Evolutionary conservation across 2,329 filamentous ascomycete species (phyloP).

Genomic region (Colletotrichum musicola): DNA sequence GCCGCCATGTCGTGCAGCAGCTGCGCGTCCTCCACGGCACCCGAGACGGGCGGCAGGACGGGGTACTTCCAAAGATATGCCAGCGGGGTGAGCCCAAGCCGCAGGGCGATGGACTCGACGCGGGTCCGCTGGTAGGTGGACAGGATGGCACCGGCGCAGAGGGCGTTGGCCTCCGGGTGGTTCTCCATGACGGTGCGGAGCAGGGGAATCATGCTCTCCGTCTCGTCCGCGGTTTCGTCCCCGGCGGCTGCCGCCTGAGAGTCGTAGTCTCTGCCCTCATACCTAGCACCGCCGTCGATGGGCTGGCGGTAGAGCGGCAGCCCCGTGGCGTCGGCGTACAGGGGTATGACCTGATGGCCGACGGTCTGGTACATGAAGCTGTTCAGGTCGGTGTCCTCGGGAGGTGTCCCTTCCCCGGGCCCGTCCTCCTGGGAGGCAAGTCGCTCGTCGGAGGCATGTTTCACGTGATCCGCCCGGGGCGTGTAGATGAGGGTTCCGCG

Average conservation of each 20-base stretch:
- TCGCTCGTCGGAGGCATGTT: background rate
- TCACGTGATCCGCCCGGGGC: constrained; percentile 10
- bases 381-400: constrained; percentile 73
- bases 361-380: constrained; percentile 99
- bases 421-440: background rate
- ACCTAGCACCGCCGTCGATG: constrained; percentile 79
- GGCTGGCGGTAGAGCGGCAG: constrained; percentile 86
- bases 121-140: constrained; percentile 96
- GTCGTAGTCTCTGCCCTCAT: constrained; percentile 79
- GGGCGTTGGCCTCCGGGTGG: constrained; percentile 86
- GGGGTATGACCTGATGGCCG: constrained; percentile 86
- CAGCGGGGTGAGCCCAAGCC: constrained; percentile 85
- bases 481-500: constrained; percentile 23
- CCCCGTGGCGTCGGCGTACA: constrained; percentile 83
- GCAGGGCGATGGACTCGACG: constrained; percentile 90
- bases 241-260: constrained; percentile 43
- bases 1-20: constrained; percentile 86
- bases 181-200: constrained; percentile 73
- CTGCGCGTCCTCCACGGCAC: constrained; percentile 58
- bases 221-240: constrained; percentile 74
- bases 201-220: constrained; percentile 85
- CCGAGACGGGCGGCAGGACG: constrained; percentile 66
- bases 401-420: constrained; percentile 31
- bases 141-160: constrained; percentile 91
- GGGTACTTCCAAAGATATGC: constrained; percentile 96